These are phyloP conservation scores for Aspergillus melleus DNA, from an alignment of 2,329 filamentous ascomycete genomes.

Conservation along the genomic window DNA sequence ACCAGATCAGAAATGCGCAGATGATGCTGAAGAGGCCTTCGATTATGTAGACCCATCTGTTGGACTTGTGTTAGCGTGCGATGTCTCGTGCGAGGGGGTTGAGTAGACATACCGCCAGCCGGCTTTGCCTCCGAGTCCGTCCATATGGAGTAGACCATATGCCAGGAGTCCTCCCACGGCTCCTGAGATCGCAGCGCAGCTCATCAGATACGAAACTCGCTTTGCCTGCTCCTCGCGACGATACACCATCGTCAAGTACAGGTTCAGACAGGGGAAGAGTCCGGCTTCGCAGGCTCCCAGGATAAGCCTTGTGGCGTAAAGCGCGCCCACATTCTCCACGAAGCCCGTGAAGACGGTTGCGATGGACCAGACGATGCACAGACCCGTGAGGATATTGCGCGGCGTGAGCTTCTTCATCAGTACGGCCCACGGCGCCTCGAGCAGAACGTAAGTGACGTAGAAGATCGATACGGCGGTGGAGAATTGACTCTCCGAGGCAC, in stretches of 20 bases:
- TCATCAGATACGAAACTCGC: constrained; percentile 44
- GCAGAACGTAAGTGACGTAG: constrained; percentile 53
- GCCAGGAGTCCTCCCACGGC: constrained; percentile 44
- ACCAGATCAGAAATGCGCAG: constrained; percentile 47
- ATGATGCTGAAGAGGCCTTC: constrained; percentile 50
- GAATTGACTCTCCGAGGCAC: constrained; percentile 43
- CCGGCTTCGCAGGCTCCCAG: constrained; percentile 41
- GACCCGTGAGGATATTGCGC: constrained; percentile 39
- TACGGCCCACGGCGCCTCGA: constrained; percentile 51
- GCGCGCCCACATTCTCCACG: constrained; percentile 40
- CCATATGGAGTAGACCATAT: constrained; percentile 45
- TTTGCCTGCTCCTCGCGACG: constrained; percentile 43
- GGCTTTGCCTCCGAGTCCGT: constrained; percentile 45
- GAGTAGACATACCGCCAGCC: constrained; percentile 47
- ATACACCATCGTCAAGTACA: constrained; percentile 45
- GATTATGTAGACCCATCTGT: constrained; percentile 51
- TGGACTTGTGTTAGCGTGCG: background rate
- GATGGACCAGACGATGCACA: constrained; percentile 51
- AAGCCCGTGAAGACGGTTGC: constrained; percentile 52
- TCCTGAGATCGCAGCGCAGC: constrained; percentile 40
- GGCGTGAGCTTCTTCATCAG: constrained; percentile 51
- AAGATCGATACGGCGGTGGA: constrained; percentile 54
- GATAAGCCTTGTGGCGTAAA: constrained; percentile 44
- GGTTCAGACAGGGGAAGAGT: constrained; percentile 41
- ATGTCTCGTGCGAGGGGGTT: background rate